Evolutionary conservation across 2,329 filamentous ascomycete genomes (phyloP).

Genomic region (Ophiosphaerella herpotricha): DNA sequence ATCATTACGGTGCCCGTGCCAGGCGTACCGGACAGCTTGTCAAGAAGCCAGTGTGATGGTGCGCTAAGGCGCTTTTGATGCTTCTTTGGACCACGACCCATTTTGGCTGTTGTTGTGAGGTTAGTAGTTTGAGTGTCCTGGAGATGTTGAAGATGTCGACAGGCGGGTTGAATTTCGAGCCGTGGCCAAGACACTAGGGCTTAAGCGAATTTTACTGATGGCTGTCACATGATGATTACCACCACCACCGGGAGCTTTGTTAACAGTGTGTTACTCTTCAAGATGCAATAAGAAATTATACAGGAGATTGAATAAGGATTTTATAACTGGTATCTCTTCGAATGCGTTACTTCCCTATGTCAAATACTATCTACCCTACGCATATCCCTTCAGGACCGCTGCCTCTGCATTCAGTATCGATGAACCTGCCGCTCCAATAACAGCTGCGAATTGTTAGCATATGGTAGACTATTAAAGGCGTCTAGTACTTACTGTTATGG

Average conservation of each 20-base stretch:
- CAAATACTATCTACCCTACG: constrained; percentile 41
- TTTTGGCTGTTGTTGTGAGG: constrained; percentile 55
- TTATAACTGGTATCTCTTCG: neutral
- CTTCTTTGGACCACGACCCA: constrained; percentile 83
- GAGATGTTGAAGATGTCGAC: constrained; percentile 1
- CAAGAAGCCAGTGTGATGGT: constrained; percentile 99
- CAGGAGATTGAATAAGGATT: no score
- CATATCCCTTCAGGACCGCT: constrained; percentile 84
- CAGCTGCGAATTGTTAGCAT: constrained; percentile 55
- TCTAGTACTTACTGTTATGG: constrained; percentile 66
- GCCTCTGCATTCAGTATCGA: constrained; percentile 95
- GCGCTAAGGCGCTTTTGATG: constrained; percentile 99
- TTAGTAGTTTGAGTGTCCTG: constrained; percentile 43
- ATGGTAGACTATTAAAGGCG: constrained; percentile 27
- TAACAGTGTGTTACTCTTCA: no score
- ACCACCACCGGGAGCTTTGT: no score
- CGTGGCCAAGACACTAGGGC: no score
- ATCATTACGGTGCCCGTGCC: constrained; percentile 53
- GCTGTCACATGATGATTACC: no score
- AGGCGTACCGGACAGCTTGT: constrained; percentile 86
- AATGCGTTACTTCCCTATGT: neutral
- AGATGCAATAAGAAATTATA: no score
- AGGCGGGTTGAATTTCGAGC: no score
- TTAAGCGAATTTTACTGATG: no score
- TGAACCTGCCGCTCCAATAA: constrained; percentile 94